Percentiles rank a stretch among this genome's conserved stretches.
phyloP scores from a whole-genome alignment of 768 basidiomycete genomes.

The Tulasnella sp. region DNA sequence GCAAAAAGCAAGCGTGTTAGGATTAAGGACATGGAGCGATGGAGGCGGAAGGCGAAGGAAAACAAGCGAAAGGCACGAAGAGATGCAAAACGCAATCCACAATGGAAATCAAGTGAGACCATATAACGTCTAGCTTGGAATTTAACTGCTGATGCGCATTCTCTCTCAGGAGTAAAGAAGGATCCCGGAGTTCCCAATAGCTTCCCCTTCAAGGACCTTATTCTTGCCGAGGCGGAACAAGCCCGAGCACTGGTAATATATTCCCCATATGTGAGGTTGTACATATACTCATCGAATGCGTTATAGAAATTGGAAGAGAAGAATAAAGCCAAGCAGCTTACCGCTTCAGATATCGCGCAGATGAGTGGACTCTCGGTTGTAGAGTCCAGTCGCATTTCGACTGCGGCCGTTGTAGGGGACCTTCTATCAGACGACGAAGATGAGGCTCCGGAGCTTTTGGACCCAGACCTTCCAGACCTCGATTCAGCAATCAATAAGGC shows the following conservation, averaged over 20 bases:
- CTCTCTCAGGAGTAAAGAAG: constrained; percentile 53
- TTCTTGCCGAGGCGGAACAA: constrained; percentile 81
- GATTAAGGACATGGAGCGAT: constrained; percentile 59
- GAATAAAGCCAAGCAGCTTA: constrained; percentile 28
- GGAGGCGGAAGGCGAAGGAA: constrained; percentile 66
- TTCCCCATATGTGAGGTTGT: background rate
- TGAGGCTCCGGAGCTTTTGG: constrained; percentile 48
- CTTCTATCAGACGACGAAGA: constrained; percentile 36
- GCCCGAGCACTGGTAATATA: constrained; percentile 55
- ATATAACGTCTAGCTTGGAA: background rate
- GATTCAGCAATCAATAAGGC: constrained; percentile 59
- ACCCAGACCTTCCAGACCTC: constrained; percentile 50
- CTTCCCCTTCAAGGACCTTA: constrained; percentile 90
- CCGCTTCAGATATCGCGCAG: background rate
- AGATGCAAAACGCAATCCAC: constrained; percentile 60
- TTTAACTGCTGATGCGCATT: background rate
- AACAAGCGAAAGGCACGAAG: constrained; percentile 65
- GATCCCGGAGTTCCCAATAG: constrained; percentile 91
- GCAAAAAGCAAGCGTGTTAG: constrained; percentile 75
- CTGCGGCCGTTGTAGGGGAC: constrained; percentile 19
- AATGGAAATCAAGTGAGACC: constrained; percentile 80
- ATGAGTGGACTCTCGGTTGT: background rate
- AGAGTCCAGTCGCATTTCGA: constrained; percentile 18
- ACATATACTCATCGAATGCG: background rate
- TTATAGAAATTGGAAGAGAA: constrained; percentile 56